Base-by-base conservation (phyloP, 225 moss, liverwort and hornwort genomes). In the Ulota crispa region DNA sequence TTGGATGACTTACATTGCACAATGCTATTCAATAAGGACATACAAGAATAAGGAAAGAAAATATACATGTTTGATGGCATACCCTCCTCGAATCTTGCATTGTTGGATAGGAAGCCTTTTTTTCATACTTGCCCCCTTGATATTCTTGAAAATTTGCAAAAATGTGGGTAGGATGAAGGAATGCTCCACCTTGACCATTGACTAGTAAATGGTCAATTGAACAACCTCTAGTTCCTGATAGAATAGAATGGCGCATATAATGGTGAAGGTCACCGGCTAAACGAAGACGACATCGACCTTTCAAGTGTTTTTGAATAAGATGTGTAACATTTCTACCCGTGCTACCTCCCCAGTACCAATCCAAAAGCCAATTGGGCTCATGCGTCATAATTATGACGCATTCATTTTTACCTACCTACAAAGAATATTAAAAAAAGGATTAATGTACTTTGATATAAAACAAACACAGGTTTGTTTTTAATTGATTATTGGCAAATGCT, bases 291-390 rank as follows among this genome's bases (percentile, higher is more conserved):
- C 92, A 92, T 64, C 86, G 23, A 12, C 92, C 88, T 77, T 81
- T 86, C 9, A 92, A 85, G 9, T 88, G 84, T n/a, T 86, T 76
- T 2, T 13, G 3, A 57, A 92, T 89, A 20, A 92, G 82, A 21
- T 88, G 89, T 0, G 92, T 64, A 1, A 92, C 92, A 62, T 92
- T 92, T 12, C 6, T 79, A 0, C 92, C 92, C 0, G 89, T 92
- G 2, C 80, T 77, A 72, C 79, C 59, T 41, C 64, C 81, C 89
- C 92, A 92, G 65, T 92, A 92, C 89, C 92, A 92, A 82, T 92
- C 92, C 64, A 89, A 76, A 15, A 92, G 88, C 92, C 92, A 92
- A 80, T 92, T 92, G 52, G 92, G 92, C 60, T 92, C 89, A 2
- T 89, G 92, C 2, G 89, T 89, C 83, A 92, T 86, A 6, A 92